A percentile compares a stretch with the other conserved stretches of the same genome.
phyloP scores from a whole-genome alignment of 148 eudicot species.

The Rhododendron ferrugineum region DNA sequence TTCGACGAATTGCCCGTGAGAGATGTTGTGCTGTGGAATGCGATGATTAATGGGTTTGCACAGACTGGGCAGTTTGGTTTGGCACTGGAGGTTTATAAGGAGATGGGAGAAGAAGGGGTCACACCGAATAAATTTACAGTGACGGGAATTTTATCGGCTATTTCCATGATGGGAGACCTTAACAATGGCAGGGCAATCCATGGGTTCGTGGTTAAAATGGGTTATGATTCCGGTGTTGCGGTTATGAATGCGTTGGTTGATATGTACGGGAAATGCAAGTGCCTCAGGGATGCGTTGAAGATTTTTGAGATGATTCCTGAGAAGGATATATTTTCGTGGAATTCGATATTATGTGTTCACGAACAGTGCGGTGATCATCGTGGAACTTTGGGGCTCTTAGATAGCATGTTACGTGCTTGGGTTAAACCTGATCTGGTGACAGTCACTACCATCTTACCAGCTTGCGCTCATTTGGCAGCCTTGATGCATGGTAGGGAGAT shows the following conservation, averaged over 20 bases:
- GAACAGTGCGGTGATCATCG: slow-evolving; percentile 51
- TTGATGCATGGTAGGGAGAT: slow-evolving; percentile 55
- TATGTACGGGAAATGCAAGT: slow-evolving; percentile 69
- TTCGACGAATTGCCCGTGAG: slow-evolving; percentile 47
- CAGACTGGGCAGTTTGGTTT: slow-evolving; percentile 44
- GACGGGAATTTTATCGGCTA: slow-evolving; percentile 60
- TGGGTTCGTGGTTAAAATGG: slow-evolving; percentile 48
- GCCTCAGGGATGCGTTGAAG: slow-evolving; percentile 22
- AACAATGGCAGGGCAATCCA: slow-evolving; percentile 47
- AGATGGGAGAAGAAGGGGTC: slow-evolving; percentile 35
- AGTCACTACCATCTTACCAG: slow-evolving; percentile 59
- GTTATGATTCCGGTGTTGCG: slow-evolving; percentile 31
- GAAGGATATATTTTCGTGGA: slow-evolving; percentile 72
- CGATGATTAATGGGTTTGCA: slow-evolving; percentile 68
- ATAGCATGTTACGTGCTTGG: slow-evolving; percentile 36
- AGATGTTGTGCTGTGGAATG: slow-evolving; percentile 65
- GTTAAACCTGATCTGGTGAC: slow-evolving; percentile 63
- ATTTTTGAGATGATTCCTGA: slow-evolving; percentile 41
- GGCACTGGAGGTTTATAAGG: slow-evolving; percentile 41
- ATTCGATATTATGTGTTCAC: slow-evolving; percentile 51
- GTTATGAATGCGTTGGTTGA: slow-evolving; percentile 62
- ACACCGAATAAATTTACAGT: slow-evolving; percentile 36
- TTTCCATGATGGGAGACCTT: slow-evolving; percentile 39
- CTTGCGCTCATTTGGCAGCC: slow-evolving; percentile 55
- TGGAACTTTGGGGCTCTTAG: slow-evolving; percentile 37